Base-by-base conservation (phyloP, 176 grass and related monocot species). In the Ananas comosus region DNA sequence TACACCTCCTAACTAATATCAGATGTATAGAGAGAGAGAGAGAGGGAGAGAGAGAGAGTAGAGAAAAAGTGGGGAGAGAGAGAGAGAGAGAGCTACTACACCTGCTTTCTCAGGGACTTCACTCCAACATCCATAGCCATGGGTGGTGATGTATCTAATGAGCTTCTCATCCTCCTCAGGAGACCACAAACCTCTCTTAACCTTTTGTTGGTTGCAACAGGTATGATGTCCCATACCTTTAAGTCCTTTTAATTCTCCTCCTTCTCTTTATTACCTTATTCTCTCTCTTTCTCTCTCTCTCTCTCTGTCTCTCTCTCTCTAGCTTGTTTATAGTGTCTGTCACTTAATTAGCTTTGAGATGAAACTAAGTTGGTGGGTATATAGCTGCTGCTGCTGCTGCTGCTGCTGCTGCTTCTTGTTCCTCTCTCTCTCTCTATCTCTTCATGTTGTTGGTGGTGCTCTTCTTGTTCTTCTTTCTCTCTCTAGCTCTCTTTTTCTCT, bases 131-230 rank as follows among this genome's bases (percentile, higher is more conserved):
- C 95, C 95, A 23, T 99, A 94, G 51, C 95, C 95, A 86, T 99
- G 82, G 67, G 82, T 91, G 69, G 82, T 94, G 87, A 99, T 99
- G 87, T 99, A 99, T 65, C 87, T 83, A 78, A 99, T 86, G 82
- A 99, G 85, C 81, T 99, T 99, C 75, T 99, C 95, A 49, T 99
- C 95, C 48, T 99, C 95, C 87, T 94, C 95, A 24, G 95, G 95
- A 50, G 95, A 99, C 95, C 95, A 99, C 25, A 99, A 75, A 1
- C 95, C 95, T 75, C 95, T 91, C 74, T 99, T 99, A 51, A 99
- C 95, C 82, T 99, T 99, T 74, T 99, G 95, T 80, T 99, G 95
- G 74, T 94, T 99, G 81, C 95, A 99, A 87, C 95, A 99, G 19
- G 95, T 88, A 64, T 99, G 95, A 65, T 99, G 95, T 79, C 95